Base-by-base conservation (phyloP, 2,329 filamentous ascomycete species). In the Blumeria hordei region DNA sequence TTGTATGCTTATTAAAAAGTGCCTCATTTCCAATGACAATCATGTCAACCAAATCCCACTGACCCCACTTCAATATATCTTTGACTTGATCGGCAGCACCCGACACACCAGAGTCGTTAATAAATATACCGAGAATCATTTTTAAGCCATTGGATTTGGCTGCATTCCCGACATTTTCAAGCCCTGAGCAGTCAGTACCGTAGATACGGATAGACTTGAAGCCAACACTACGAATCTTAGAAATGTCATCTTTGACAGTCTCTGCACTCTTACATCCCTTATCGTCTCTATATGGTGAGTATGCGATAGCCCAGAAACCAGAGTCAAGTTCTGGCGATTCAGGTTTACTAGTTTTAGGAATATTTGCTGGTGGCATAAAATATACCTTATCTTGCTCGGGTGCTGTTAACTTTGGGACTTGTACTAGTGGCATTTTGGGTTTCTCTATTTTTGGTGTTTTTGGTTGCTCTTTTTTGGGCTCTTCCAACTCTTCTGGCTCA, bases 1-100 rank as follows among this genome's bases (percentile, higher is more conserved):
- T 69, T 71, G 75, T 78, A 75, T 75, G 81, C 59, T 76, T 75
- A 71, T 83, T 80, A 74, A 85, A 84, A 67, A 94, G 71, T 62
- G 84, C 81, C 76, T 96, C 90, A 75, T 96, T 96, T 69, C 87
- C 88, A 61, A 94, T 77, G 35, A 92, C 83, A 60, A 94, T 73
- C 63, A 94, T 78, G 66, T 83, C 77, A 61, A 94, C 82, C 53
- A 85, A 67, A 58, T 45, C 35, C 74, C 82, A 94, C 68, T 84
- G 69, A 59, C 70, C 76, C 80, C 87, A 94, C 57, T 67, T 63
- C 68, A 77, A 73, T 67, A 95, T 83, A 58, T 78, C 77, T 35
- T 74, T 69, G 58, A 95, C 75, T 75, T 96, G 88, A 12, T 58
- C 47, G 12, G 55, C 71, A 61, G 87, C 80, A 55, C 76, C 78